Conservation (phyloP, 75 land plant species). For the Pseudotsuga menziesii region DNA sequence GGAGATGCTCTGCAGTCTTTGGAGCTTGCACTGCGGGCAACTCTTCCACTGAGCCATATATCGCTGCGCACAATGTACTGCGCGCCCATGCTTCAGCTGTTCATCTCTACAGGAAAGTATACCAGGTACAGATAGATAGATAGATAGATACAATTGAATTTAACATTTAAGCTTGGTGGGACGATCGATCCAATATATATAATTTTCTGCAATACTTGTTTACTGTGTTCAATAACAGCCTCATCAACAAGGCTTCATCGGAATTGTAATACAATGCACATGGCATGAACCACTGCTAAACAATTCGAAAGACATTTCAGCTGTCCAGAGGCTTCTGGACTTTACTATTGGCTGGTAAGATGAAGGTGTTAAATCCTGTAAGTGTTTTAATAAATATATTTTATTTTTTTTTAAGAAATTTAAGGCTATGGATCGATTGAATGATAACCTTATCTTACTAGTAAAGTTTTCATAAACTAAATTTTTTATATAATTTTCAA, state of each 20-base stretch:
- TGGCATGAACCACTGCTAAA: constrained; percentile 13
- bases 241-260: constrained; percentile 44
- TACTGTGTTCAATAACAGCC: constrained; percentile 12
- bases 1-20: constrained; percentile 10
- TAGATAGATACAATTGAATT: too few relatives aligned
- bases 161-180: too few relatives aligned
- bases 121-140: constrained; percentile 17
- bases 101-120: constrained; percentile 8
- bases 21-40: constrained; percentile 11
- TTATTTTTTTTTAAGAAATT: too few relatives aligned
- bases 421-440: too few relatives aligned
- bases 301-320: constrained; percentile 22
- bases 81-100: constrained; percentile 20
- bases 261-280: too few relatives aligned
- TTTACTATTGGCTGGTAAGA: constrained; percentile 51
- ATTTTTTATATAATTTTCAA: too few relatives aligned
- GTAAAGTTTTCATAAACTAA: too few relatives aligned
- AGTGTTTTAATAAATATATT: too few relatives aligned
- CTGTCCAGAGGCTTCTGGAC: constrained; percentile 38
- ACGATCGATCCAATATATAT: too few relatives aligned
- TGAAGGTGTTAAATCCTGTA: too few relatives aligned
- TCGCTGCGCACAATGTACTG: constrained; percentile 19
- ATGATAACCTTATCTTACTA: too few relatives aligned
- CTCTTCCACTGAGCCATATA: constrained; percentile 16
- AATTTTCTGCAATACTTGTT: too few relatives aligned